phyloP scores from a whole-genome alignment of 2,329 filamentous ascomycete genomes.

The Botryotinia globosa region DNA sequence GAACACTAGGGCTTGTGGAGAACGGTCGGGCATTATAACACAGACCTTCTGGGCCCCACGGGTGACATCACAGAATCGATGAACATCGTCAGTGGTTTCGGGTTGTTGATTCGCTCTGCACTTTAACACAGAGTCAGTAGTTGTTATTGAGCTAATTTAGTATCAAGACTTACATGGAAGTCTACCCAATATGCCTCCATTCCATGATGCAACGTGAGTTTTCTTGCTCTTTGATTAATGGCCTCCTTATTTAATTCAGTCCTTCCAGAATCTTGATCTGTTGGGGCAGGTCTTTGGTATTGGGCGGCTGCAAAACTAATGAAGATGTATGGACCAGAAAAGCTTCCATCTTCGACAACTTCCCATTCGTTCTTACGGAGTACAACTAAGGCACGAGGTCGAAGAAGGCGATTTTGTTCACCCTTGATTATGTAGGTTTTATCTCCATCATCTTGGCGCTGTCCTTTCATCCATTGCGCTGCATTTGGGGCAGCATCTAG shows the following conservation, averaged over 20 bases:
- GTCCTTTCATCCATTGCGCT: background rate
- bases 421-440: constrained; percentile 11
- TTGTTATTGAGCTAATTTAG: background rate
- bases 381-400: constrained; percentile 20
- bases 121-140: background rate
- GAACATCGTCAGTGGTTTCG: constrained; percentile 21
- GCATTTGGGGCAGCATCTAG: constrained; percentile 20
- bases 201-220: constrained; percentile 9
- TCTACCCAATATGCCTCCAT: constrained; percentile 22
- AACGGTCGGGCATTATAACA: constrained; percentile 13
- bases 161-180: constrained; percentile 15
- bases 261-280: background rate
- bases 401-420: constrained; percentile 17
- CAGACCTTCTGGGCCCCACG: constrained; percentile 20
- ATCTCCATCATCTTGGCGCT: constrained; percentile 9
- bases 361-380: constrained; percentile 10
- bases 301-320: constrained; percentile 22
- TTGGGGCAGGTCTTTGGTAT: constrained; percentile 13
- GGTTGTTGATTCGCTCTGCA: constrained; percentile 20
- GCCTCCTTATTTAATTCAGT: constrained; percentile 5
- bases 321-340: constrained; percentile 20
- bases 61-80: constrained; percentile 22
- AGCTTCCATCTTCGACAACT: constrained; percentile 19
- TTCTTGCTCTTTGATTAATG: constrained; percentile 17
- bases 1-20: constrained; percentile 14